These are phyloP conservation scores for Botrytis porri DNA, from an alignment of 2,329 filamentous ascomycete genomes.

Conservation along the genomic window DNA sequence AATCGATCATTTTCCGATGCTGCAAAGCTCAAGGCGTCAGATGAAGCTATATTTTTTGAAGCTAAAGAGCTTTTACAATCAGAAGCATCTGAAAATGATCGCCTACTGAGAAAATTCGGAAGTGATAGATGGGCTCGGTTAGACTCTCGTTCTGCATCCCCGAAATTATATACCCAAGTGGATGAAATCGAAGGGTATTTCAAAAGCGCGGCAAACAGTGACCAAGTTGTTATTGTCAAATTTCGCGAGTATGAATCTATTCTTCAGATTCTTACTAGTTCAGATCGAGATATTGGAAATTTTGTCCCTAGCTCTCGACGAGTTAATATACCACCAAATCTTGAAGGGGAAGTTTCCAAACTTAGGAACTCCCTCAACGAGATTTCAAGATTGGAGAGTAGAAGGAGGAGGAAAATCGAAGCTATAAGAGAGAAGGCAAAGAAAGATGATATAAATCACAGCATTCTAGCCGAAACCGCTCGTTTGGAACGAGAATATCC, in stretches of 20 bases:
- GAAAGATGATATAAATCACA: slow-evolving; percentile 82
- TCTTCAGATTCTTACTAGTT: slow-evolving; percentile 72
- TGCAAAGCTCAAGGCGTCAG: slow-evolving; percentile 79
- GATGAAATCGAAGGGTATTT: slow-evolving; percentile 86
- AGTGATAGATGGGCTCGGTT: slow-evolving; percentile 80
- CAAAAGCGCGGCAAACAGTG: slow-evolving; percentile 63
- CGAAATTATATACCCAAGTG: slow-evolving; percentile 37
- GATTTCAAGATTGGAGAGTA: slow-evolving; percentile 75
- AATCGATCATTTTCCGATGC: slow-evolving; percentile 83
- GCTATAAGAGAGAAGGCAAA: slow-evolving; percentile 74
- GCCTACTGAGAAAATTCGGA: slow-evolving; percentile 72
- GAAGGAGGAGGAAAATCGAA: slow-evolving; percentile 76
- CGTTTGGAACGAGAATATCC: slow-evolving; percentile 83
- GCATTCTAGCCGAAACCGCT: slow-evolving; percentile 78
- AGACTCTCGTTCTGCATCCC: slow-evolving; percentile 65
- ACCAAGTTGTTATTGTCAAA: slow-evolving; percentile 66
- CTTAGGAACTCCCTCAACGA: slow-evolving; percentile 83
- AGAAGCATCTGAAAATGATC: slow-evolving; percentile 81
- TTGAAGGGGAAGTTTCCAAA: slow-evolving; percentile 75
- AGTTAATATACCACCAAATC: slow-evolving; percentile 72
- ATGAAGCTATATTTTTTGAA: slow-evolving; percentile 76
- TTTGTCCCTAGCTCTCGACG: slow-evolving; percentile 84
- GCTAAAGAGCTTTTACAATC: slow-evolving; percentile 73
- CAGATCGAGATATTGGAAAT: slow-evolving; percentile 77
- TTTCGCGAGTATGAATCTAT: slow-evolving; percentile 72